Evolutionary conservation across 2,329 filamentous ascomycete genomes (phyloP), one percentile per base, ranked within the genome.

Genomic region (Fusarium floridanum): DNA sequence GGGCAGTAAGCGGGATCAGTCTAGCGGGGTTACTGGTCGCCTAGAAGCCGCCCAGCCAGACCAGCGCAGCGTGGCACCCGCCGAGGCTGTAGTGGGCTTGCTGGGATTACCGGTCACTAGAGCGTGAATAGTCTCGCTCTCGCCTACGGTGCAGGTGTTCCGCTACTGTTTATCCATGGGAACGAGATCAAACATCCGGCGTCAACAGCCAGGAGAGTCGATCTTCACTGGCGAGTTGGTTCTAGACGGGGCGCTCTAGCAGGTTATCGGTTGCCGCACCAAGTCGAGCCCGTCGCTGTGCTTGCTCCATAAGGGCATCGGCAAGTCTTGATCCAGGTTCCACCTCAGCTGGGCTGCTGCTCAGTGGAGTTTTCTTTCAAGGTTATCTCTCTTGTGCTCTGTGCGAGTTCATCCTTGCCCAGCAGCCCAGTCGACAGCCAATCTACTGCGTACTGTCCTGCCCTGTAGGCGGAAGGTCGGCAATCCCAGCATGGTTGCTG

Each of bases 211-310:
- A 50, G 16, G 45, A 50, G 14, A 36, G 20, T 36, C 20, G n/a
- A 57, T 34, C 53, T 57, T 34, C 9, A 37, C 32, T 22, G 32
- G 53, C 3, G 34, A 57, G 34, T 17, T 36, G n/a, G 53, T 17
- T 37, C 53, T 39, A 17, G 43, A 20, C 32, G 34, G 39, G 59
- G 39, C 59, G 39, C 59, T 34, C 36, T 41, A 68, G 57, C 65
- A 75, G 60, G 29, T 60, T 29, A 0, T 64, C 60, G 56, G 62
- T 22, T 75, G 72, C 53, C 72, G 72, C 72, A 74, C 72, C 62
- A 75, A 48, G 48, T 20, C 41, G 4, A 59, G 29, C 17, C 64
- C 37, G 64, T 65, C 16, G 39, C 34, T 37, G 27, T 61, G 17
- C 32, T 37, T 41, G 16, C 22, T 48, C 53, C 53, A n/a, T n/a